Evolutionary conservation across 179 eudicot genomes (phyloP).

Genomic region (Vitellaria paradoxa): DNA sequence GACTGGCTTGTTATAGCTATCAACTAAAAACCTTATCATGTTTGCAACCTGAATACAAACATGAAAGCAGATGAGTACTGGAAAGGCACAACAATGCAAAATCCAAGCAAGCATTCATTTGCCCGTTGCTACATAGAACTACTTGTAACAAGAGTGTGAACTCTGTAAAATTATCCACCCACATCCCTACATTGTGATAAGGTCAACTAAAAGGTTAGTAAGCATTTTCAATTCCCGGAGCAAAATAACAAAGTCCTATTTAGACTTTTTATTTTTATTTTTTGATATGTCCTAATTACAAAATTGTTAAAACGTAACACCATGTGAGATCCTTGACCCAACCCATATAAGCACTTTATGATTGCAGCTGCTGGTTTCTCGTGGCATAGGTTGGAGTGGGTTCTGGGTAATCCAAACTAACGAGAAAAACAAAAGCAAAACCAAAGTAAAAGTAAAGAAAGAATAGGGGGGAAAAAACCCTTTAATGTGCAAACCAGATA

Average conservation of each 20-base stretch:
- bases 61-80: neutral
- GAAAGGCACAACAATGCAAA: neutral
- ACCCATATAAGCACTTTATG: neutral
- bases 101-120: neutral
- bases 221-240: neutral
- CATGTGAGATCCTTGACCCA: neutral
- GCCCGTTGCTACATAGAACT: neutral
- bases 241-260: neutral
- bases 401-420: neutral
- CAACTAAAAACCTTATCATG: slow-evolving; percentile 86
- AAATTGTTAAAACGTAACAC: neutral
- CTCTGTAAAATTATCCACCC: neutral
- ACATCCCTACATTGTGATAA: neutral
- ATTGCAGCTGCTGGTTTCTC: neutral
- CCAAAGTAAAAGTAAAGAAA: neutral
- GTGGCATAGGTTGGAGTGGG: neutral
- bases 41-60: slow-evolving; percentile 71
- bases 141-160: neutral
- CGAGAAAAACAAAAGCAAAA: neutral
- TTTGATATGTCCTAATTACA: neutral
- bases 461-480: neutral
- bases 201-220: neutral
- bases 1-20: slow-evolving; percentile 92
- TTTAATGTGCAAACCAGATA: neutral
- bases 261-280: too few species aligned